A percentile compares a stretch with the other conserved stretches of the same genome.
phyloP scores from a whole-genome alignment of 2,329 filamentous ascomycete species.

The Alternaria atra region DNA sequence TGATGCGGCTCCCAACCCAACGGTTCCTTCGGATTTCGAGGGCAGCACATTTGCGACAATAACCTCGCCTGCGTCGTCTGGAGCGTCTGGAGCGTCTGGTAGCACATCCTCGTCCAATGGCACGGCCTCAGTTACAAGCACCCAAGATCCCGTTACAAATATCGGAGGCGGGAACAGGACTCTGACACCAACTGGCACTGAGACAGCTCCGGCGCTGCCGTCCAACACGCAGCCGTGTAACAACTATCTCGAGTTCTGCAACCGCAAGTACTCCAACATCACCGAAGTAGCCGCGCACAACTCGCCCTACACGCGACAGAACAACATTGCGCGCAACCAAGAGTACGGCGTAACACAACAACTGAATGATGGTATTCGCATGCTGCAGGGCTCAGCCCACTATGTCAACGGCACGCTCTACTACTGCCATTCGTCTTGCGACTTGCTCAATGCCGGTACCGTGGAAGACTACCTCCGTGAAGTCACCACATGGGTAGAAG shows the following conservation, averaged over 20 bases:
- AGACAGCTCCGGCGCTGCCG: slow-evolving; percentile 39
- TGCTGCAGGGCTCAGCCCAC: slow-evolving; percentile 69
- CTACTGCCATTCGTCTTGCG: slow-evolving; percentile 88
- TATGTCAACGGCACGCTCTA: slow-evolving; percentile 68
- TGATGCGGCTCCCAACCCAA: slow-evolving; percentile 35
- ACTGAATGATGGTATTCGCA: slow-evolving; percentile 53
- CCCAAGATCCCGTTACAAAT: slow-evolving; percentile 34
- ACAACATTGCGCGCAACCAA: slow-evolving; percentile 51
- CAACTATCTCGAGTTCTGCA: slow-evolving; percentile 52
- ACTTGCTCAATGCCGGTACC: slow-evolving; percentile 83
- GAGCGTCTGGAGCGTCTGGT: slow-evolving; percentile 21
- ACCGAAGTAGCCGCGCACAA: slow-evolving; percentile 55
- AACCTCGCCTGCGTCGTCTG: slow-evolving; percentile 19
- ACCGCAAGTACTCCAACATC: slow-evolving; percentile 52
- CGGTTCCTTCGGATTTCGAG: slow-evolving; percentile 41
- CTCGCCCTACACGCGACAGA: slow-evolving; percentile 46
- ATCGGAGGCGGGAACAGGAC: slow-evolving; percentile 42
- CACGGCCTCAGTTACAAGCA: slow-evolving; percentile 18
- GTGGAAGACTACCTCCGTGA: slow-evolving; percentile 76
- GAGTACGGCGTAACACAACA: slow-evolving; percentile 49
- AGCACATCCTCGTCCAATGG: slow-evolving; percentile 33
- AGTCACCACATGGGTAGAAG: slow-evolving; percentile 76
- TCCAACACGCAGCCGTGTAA: slow-evolving; percentile 55
- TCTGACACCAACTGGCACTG: slow-evolving; percentile 30
- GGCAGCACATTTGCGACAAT: slow-evolving; percentile 39